Evolutionary conservation across 176 grass and related monocot species (phyloP), one percentile per base, ranked within the genome.

Genomic region (Raddia guianensis): DNA sequence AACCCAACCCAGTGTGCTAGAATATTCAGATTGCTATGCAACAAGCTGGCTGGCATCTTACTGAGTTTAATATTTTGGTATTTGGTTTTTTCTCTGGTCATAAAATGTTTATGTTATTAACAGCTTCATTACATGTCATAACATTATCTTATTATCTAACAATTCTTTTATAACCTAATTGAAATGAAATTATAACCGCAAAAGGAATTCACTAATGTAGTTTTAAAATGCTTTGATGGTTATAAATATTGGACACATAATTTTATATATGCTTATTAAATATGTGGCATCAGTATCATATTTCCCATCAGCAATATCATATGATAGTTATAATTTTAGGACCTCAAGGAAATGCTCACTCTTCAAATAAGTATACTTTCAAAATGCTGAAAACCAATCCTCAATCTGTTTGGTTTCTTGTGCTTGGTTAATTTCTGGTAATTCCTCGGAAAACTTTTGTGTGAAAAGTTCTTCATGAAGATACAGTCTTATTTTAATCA

Each of bases 11-110:
- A 73, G 2, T 47, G 35, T 54, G 42, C 63, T 61, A 49, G 49
- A 66, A 73, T 8, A 34, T 73, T 66, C n/a, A 60, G 53, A 53
- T 35, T 73, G 51, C 56, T 71, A 47, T 33, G 15, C 33, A 78
- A 68, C 18, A 56, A 18, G 8, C 16, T 13, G 0, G 10, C 33
- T 52, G 13, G 5, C 47, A 9, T 64, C 27, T 79, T 47, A 44
- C 56, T n/a, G 9, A 15, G 13, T 44, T 37, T 12, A 56, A 63
- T 66, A 42, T n/a, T 45, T 13, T 65, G 20, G 20, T 47, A 5
- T 45, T 56, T 33, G 3, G 19, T 45, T 77, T 16, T 84, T 85
- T 19, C 19, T 85, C 13, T 53, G 27, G 33, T 55, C 15, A 2
- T 53, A 51, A 20, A 59, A 3, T 68, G 14, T 9, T 16, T 15